Base-by-base conservation (phyloP, 2,329 filamentous ascomycete species). In the Ophiostoma sp. region DNA sequence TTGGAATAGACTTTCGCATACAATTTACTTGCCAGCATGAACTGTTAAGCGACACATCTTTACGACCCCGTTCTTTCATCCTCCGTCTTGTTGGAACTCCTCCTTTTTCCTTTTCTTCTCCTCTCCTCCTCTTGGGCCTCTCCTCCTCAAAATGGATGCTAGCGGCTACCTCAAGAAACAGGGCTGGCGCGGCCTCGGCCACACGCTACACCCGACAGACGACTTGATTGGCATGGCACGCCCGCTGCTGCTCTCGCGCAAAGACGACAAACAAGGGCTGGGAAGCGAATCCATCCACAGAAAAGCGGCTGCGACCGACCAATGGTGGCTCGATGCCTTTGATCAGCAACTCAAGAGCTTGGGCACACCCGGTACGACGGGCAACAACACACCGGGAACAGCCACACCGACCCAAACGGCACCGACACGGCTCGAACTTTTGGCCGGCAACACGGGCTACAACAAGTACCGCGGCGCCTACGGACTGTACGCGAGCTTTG, bases 281-380 rank as follows among this genome's bases (percentile, higher is more conserved):
- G 95, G 95, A 72, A 90, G 93, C 80, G 94, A 93, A 81, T 85
- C 87, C 73, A 87, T 89, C 73, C 87, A 90, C 75, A 85, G 86
- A 76, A 88, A 86, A 36, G 89, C 87, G 77, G 86, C 86, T 75
- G 88, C 87, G 28, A 88, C 86, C 77, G 95, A 98, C 80, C 94
- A 97, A 81, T 99, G 96, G 96, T 99, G 96, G 96, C 87, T 97
- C 82, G 92, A 93, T 74, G 96, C 96, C 12, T 98, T 97, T 77
- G 95, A 98, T 82, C 91, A 94, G 80, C 94, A 95, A 72, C 84
- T 98, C 76, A 92, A 96, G 81, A 92, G 91, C 3, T 87, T 97
- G 71, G 92, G 93, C 79, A 90, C 88, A 1, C 85, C 87, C 77
- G 85, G 87, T 88, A 74, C 80, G 15, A 17, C 36, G 22, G 36